Percentiles rank a stretch among this genome's conserved stretches.
Conservation (phyloP, 768 basidiomycete species). For the Lepiota venenata region DNA sequence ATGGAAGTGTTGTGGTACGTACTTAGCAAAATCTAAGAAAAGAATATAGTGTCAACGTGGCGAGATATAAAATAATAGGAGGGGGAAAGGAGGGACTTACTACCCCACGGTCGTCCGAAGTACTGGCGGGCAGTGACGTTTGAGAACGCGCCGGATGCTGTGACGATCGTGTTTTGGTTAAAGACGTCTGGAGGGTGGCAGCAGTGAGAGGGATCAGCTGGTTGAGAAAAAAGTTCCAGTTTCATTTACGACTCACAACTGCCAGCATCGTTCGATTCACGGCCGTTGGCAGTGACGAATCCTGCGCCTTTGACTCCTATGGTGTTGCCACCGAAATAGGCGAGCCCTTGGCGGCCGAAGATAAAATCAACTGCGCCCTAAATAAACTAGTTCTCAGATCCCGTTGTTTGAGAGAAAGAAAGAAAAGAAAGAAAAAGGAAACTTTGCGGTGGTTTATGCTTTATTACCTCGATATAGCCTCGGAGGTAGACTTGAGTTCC, state of each 20-base stretch:
- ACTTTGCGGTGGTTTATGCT: background rate
- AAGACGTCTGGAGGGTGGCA: slow-evolving; percentile 31
- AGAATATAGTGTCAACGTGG: background rate
- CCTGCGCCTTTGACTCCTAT: slow-evolving; percentile 42
- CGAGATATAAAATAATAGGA: background rate
- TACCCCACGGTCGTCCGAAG: slow-evolving; percentile 48
- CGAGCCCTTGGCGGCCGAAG: slow-evolving; percentile 40
- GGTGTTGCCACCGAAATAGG: slow-evolving; percentile 48
- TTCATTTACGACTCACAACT: slow-evolving; percentile 33
- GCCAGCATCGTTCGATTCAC: slow-evolving; percentile 38
- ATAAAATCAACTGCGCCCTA: slow-evolving; percentile 53
- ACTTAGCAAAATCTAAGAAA: slow-evolving; percentile 40
- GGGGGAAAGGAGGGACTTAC: slow-evolving; percentile 21
- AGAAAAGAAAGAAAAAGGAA: background rate
- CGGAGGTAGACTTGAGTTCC: slow-evolving; percentile 47
- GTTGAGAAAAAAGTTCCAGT: background rate
- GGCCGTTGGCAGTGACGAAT: slow-evolving; percentile 46
- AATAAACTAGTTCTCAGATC: background rate
- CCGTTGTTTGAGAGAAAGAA: background rate
- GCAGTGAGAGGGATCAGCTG: background rate
- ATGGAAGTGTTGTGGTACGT: slow-evolving; percentile 6
- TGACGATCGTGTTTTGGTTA: slow-evolving; percentile 39
- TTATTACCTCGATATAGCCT: slow-evolving; percentile 42
- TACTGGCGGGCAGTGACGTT: slow-evolving; percentile 33
- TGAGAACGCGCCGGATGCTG: slow-evolving; percentile 35